A percentile compares a stretch with the other conserved stretches of the same genome.
phyloP scores from a whole-genome alignment of 768 basidiomycete genomes.

The Boletellus ananiceps region DNA sequence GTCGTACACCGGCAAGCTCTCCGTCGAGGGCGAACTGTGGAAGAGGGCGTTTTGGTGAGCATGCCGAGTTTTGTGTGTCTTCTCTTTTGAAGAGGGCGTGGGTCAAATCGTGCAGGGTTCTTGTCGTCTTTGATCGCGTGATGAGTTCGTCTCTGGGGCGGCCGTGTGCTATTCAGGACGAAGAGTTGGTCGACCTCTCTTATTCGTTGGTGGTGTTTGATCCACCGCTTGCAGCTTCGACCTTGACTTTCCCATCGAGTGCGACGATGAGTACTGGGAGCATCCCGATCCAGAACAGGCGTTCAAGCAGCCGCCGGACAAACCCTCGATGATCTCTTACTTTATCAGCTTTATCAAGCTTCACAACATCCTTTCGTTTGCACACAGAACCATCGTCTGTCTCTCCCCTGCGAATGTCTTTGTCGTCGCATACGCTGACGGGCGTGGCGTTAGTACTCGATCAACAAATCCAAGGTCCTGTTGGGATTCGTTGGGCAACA shows the following conservation, averaged over 20 bases:
- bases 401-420: background rate
- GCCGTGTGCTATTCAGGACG: conserved; percentile 62
- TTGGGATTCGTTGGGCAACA: conserved; percentile 46
- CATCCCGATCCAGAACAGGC: conserved; percentile 41
- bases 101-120: conserved; percentile 16
- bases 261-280: conserved; percentile 69
- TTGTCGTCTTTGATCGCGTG: conserved; percentile 28
- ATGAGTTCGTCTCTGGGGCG: conserved; percentile 55
- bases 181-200: conserved; percentile 48
- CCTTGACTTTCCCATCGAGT: conserved; percentile 55
- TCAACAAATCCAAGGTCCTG: conserved; percentile 56
- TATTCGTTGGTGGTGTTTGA: background rate
- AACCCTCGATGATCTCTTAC: conserved; percentile 49
- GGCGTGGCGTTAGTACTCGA: conserved; percentile 52
- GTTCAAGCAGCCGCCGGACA: conserved; percentile 61
- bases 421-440: background rate
- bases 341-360: conserved; percentile 55
- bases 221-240: conserved; percentile 45
- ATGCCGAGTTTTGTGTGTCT: background rate
- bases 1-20: conserved; percentile 27
- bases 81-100: no score
- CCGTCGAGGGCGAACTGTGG: conserved; percentile 55
- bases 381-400: conserved; percentile 57
- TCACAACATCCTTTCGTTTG: conserved; percentile 57
- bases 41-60: conserved; percentile 49